Conservation (phyloP, 805 yeast genomes). For the Groenewaldozyma salmanticensis region DNA sequence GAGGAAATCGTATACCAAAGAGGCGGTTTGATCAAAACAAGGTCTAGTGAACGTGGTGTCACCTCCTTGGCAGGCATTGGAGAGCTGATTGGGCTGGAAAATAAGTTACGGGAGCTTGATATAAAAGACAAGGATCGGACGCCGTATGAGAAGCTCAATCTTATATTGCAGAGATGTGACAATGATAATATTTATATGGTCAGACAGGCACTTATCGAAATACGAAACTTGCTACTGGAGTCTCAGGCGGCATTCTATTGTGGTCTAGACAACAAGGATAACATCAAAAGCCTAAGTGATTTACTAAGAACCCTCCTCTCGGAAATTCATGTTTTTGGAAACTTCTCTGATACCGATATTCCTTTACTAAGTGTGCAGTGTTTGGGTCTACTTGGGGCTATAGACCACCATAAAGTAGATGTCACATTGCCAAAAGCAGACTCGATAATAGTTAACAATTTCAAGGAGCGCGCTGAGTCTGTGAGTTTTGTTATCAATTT, state of each 20-base stretch:
- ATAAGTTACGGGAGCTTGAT: conserved; percentile 1
- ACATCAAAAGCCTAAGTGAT: conserved; percentile 7
- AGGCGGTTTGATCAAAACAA: conserved; percentile 11
- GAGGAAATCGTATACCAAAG: conserved; percentile 21
- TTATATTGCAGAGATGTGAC: conserved; percentile 44
- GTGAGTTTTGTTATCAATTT: conserved; percentile 53
- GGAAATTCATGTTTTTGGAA: conserved; percentile 20
- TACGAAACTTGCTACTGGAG: conserved; percentile 37
- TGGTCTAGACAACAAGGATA: conserved; percentile 7
- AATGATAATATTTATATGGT: conserved; percentile 65
- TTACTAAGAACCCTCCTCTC: conserved; percentile 22
- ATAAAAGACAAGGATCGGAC: background rate
- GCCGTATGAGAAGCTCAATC: conserved; percentile 5
- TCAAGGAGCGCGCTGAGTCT: conserved; percentile 54
- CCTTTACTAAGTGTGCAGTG: conserved; percentile 57
- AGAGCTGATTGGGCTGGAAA: conserved; percentile 6
- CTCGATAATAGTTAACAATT: conserved; percentile 48
- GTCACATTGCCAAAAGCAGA: conserved; percentile 31
- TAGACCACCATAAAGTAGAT: conserved; percentile 54
- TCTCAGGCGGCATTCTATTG: conserved; percentile 15
- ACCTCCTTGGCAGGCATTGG: conserved; percentile 11
- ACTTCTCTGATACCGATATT: conserved; percentile 27
- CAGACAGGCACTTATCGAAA: conserved; percentile 58
- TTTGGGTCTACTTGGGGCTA: conserved; percentile 65
- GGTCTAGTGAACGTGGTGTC: conserved; percentile 13